Conservation (phyloP, 306 rosid species). For the Begonia masoniana region DNA sequence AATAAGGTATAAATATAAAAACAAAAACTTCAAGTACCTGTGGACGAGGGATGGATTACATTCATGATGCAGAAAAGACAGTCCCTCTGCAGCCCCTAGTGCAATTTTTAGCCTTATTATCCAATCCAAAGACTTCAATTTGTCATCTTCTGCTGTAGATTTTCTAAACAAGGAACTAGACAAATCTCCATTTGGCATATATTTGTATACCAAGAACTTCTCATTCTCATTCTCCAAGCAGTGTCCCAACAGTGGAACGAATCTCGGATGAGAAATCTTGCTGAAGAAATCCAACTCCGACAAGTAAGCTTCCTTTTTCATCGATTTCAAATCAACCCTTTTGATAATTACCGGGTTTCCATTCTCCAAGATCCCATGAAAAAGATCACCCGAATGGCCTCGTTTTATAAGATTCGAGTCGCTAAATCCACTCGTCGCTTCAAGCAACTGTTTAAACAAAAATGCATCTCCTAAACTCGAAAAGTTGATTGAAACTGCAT, state of each 20-base stretch:
- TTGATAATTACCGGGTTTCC: slow-evolving; percentile 59
- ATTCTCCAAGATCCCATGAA: slow-evolving; percentile 58
- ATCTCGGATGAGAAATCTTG: slow-evolving; percentile 57
- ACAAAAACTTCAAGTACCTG: slow-evolving; percentile 37
- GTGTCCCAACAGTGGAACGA: slow-evolving; percentile 74
- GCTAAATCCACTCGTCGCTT: slow-evolving; percentile 56
- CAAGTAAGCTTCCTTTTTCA: slow-evolving; percentile 44
- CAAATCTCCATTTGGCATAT: slow-evolving; percentile 74
- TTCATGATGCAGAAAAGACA: slow-evolving; percentile 77
- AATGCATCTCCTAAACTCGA: slow-evolving; percentile 57
- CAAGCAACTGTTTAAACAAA: slow-evolving; percentile 63
- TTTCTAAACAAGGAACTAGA: slow-evolving; percentile 55
- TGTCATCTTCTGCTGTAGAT: slow-evolving; percentile 37
- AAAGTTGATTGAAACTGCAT: slow-evolving; percentile 34
- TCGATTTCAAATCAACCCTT: slow-evolving; percentile 39
- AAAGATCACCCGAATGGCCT: slow-evolving; percentile 83
- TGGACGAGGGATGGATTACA: slow-evolving; percentile 78
- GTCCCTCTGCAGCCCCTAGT: slow-evolving; percentile 82
- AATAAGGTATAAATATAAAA: slow-evolving; percentile 5
- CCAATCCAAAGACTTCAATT: slow-evolving; percentile 89
- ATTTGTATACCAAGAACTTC: slow-evolving; percentile 75
- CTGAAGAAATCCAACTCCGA: slow-evolving; percentile 66
- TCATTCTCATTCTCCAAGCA: slow-evolving; percentile 78
- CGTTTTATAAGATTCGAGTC: slow-evolving; percentile 54
- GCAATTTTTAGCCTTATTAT: slow-evolving; percentile 93